Evolutionary conservation across 1,139 yeast species (phyloP), one percentile per base, ranked within the genome.

Genomic region (Saccharomyces hybrid): DNA sequence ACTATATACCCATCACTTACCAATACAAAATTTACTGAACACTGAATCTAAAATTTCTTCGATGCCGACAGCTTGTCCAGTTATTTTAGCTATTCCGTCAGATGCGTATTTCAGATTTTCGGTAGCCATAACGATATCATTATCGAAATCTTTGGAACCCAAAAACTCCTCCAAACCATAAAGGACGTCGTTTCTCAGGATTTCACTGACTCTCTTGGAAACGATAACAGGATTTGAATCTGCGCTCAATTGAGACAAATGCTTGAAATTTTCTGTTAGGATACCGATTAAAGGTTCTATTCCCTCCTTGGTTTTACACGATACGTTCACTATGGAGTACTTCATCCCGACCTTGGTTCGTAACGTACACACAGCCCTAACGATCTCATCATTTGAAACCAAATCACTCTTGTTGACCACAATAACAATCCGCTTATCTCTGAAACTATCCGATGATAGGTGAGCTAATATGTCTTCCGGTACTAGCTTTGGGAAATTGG

Each of bases 31-130:
- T 60, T 83, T 87, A 5, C 96, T 84, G 67, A 93, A 93, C 0
- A 93, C 95, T 2, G 88, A 93, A 0, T 95, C 97, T 9, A 95
- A 73, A 1, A 95, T 83, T 66, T 93, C 99, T 64, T 93, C 98
- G 0, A 91, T 79, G 0, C 96, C 96, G 13, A 93, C 83, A 0
- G 90, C 81, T 50, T 87, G 86, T 0, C 99, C 99, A 0, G 97
- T 90, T 41, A 93, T 86, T 64, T 84, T 87, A 0, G 97, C 97
- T 44, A 93, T 86, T 0, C 97, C 97, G 28, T 86, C 91, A 13
- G 86, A 82, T 0, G 97, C 83, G 56, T 80, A 80, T 52, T 81
- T 78, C 48, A 93, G 75, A 57, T 87, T 84, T 58, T 93, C 97
- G 0, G 88, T 76, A 0, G 96, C 96, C 50, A 90, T 70, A 0